A percentile compares a stretch with the other conserved stretches of the same genome.
These are phyloP conservation scores for Lomentospora prolificans DNA, from an alignment of 2,329 filamentous ascomycete species.

Conservation along the genomic window DNA sequence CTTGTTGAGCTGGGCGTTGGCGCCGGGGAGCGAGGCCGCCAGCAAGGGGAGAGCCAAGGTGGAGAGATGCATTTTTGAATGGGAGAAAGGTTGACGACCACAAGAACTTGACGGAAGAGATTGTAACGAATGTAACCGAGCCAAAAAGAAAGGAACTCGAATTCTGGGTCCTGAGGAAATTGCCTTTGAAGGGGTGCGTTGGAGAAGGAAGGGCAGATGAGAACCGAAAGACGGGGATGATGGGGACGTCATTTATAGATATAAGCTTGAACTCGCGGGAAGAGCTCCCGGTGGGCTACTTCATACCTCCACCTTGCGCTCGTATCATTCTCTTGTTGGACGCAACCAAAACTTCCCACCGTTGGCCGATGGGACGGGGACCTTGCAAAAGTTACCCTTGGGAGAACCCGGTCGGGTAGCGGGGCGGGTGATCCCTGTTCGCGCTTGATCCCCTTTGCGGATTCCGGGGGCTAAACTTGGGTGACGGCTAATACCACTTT, in stretches of 20 bases:
- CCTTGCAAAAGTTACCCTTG: not conserved
- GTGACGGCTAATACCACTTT: not conserved
- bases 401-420: not conserved
- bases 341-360: not conserved
- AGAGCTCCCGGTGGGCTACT: not conserved
- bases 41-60: constrained; percentile 17
- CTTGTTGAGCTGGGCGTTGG: constrained; percentile 30
- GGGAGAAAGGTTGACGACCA: not conserved
- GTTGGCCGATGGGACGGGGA: not conserved
- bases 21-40: constrained; percentile 17
- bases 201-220: not conserved
- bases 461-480: not conserved
- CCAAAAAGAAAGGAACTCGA: not conserved
- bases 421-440: not conserved
- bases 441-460: not conserved
- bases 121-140: not conserved
- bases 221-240: not conserved
- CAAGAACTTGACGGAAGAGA: not conserved
- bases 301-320: not conserved
- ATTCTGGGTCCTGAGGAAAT: not conserved
- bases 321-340: not conserved
- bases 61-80: constrained; percentile 16
- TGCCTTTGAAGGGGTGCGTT: not conserved
- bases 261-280: not conserved
- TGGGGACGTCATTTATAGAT: constrained; percentile 1